These are phyloP conservation scores for Platismatia glauca DNA, from an alignment of 495 filamentous ascomycete species.

Conservation along the genomic window DNA sequence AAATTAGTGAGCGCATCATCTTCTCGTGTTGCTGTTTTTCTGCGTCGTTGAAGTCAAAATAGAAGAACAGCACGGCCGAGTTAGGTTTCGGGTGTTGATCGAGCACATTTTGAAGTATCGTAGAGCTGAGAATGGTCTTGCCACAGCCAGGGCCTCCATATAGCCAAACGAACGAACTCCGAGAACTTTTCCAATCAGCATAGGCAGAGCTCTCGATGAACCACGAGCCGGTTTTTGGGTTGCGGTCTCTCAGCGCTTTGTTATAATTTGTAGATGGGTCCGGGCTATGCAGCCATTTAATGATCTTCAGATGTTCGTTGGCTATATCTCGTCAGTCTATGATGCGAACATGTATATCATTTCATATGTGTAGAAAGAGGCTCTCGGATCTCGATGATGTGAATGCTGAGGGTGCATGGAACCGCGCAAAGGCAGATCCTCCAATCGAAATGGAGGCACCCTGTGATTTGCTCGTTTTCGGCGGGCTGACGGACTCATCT, in stretches of 20 bases:
- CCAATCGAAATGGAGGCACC: too few species aligned
- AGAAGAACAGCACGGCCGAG: neutral
- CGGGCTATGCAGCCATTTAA: neutral
- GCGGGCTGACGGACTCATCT: neutral
- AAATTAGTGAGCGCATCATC: neutral
- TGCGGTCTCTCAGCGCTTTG: constrained; percentile 9
- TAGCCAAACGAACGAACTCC: constrained; percentile 28
- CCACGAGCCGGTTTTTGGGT: constrained; percentile 21
- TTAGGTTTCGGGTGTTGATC: neutral
- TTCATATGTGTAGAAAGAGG: neutral
- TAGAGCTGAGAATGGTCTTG: constrained; percentile 33
- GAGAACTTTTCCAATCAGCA: neutral
- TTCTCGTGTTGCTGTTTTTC: neutral
- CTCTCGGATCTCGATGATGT: neutral
- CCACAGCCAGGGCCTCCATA: constrained; percentile 34
- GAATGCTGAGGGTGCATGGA: neutral
- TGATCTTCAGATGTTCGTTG: neutral
- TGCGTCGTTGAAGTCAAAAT: neutral
- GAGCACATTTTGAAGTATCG: constrained; percentile 26
- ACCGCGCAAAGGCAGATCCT: neutral
- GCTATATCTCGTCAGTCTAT: neutral
- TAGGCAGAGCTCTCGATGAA: constrained; percentile 19
- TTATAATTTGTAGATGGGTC: constrained; percentile 18
- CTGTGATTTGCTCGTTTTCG: too few species aligned
- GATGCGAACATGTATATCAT: neutral